These are phyloP conservation scores for Erysimum cheiranthoides DNA, from an alignment of 345 rosid species.

Conservation along the genomic window DNA sequence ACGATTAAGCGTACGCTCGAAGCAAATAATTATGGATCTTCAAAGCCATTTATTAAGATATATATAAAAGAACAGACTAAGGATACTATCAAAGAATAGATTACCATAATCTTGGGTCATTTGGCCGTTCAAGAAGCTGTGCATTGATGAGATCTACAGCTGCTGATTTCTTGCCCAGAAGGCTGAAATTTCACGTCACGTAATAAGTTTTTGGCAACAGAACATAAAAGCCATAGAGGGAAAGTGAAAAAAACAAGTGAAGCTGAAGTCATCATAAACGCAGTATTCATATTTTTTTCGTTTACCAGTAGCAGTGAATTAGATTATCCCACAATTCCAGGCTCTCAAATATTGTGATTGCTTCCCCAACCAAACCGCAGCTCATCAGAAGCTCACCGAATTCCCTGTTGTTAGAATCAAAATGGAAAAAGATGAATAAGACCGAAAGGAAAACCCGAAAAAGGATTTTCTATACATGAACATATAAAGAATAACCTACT, in stretches of 20 bases:
- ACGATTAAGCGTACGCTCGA: not conserved
- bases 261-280: slow-evolving; percentile 9
- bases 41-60: not conserved
- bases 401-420: slow-evolving; percentile 61
- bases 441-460: slow-evolving; percentile 1
- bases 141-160: slow-evolving; percentile 87
- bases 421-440: slow-evolving; percentile 16
- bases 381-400: slow-evolving; percentile 83
- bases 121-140: slow-evolving; percentile 64
- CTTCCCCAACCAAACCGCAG: slow-evolving; percentile 90
- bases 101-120: slow-evolving; percentile 89
- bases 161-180: slow-evolving; percentile 87
- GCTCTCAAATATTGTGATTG: slow-evolving; percentile 78
- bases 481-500: slow-evolving; percentile 51
- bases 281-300: slow-evolving; percentile 1
- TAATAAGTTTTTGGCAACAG: slow-evolving; percentile 8
- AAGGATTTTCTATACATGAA: slow-evolving; percentile 5
- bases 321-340: slow-evolving; percentile 94
- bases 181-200: slow-evolving; percentile 49
- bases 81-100: slow-evolving; percentile 5
- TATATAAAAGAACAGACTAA: slow-evolving; percentile 14
- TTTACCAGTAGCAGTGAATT: slow-evolving; percentile 83
- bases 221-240: slow-evolving; percentile 1
- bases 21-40: slow-evolving; percentile 9
- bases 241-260: not conserved